Conservation (phyloP, 495 filamentous ascomycete species). For the Rhypophila decipiens region DNA sequence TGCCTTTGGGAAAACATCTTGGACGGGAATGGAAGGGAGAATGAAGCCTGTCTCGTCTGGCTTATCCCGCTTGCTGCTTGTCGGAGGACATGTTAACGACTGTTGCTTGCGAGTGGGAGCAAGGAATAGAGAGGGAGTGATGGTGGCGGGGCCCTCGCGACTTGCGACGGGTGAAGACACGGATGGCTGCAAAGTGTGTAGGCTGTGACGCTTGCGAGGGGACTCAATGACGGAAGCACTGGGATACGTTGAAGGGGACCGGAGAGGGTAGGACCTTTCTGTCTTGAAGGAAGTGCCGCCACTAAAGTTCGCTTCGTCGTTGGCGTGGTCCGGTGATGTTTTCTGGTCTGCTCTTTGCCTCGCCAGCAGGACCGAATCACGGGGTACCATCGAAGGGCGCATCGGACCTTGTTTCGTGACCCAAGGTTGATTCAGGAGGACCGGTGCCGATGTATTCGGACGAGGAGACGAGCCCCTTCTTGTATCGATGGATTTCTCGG, state of each 20-base stretch:
- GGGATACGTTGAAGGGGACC: slow-evolving; percentile 9
- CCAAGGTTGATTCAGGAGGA: slow-evolving; percentile 1
- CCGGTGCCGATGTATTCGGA: background rate
- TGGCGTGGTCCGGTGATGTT: background rate
- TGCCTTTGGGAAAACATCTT: background rate
- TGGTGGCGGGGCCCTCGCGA: slow-evolving; percentile 9
- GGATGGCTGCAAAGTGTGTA: slow-evolving; percentile 23
- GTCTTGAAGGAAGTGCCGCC: no score
- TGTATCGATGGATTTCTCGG: no score
- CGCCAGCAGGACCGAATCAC: slow-evolving; percentile 16
- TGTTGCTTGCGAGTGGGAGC: slow-evolving; percentile 12
- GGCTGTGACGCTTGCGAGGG: slow-evolving; percentile 21
- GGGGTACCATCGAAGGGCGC: slow-evolving; percentile 4
- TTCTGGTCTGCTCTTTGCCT: slow-evolving; percentile 5
- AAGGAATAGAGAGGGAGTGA: slow-evolving; percentile 9
- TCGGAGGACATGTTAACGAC: background rate
- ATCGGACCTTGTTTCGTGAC: background rate
- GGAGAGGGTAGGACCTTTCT: slow-evolving; percentile 8
- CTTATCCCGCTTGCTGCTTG: background rate
- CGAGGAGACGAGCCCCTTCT: background rate
- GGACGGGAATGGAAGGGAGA: background rate
- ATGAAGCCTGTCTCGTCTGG: background rate
- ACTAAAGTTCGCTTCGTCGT: background rate
- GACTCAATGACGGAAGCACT: slow-evolving; percentile 9
- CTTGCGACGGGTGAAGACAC: slow-evolving; percentile 13